Conservation (phyloP, 768 basidiomycete species). For the Termitomyces sp. region DNA sequence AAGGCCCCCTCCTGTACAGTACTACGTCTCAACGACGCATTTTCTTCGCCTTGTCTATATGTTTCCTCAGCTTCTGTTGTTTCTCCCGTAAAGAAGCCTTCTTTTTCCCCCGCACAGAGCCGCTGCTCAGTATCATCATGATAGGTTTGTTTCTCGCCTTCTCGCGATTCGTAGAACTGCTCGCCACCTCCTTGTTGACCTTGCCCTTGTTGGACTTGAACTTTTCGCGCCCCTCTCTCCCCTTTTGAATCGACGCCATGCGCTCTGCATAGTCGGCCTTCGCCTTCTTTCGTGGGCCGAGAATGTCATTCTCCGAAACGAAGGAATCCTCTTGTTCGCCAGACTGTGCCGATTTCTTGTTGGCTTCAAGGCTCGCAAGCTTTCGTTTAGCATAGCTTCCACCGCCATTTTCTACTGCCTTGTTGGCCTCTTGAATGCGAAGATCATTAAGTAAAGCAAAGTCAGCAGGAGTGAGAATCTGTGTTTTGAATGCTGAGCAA, state of each 20-base stretch:
- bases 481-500: neutral
- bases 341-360: slow-evolving; percentile 47
- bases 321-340: slow-evolving; percentile 50
- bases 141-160: slow-evolving; percentile 93
- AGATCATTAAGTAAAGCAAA: slow-evolving; percentile 90
- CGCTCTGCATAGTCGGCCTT: slow-evolving; percentile 94
- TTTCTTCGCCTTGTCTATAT: slow-evolving; percentile 69
- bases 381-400: slow-evolving; percentile 85
- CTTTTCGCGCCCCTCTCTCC: slow-evolving; percentile 92
- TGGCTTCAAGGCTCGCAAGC: slow-evolving; percentile 72
- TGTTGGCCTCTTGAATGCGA: slow-evolving; percentile 68
- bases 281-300: slow-evolving; percentile 89
- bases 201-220: slow-evolving; percentile 90
- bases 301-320: slow-evolving; percentile 86
- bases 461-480: slow-evolving; percentile 98
- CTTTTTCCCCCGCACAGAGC: slow-evolving; percentile 76
- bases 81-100: slow-evolving; percentile 78
- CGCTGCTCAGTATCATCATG: slow-evolving; percentile 86
- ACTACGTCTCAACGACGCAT: slow-evolving; percentile 20
- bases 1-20: neutral
- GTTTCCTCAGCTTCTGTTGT: slow-evolving; percentile 70
- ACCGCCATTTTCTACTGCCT: slow-evolving; percentile 62
- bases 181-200: slow-evolving; percentile 74
- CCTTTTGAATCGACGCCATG: slow-evolving; percentile 86
- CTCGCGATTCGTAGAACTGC: slow-evolving; percentile 87